A percentile compares a stretch with the other conserved stretches of the same genome.
Evolutionary conservation across 192 early-diverging fungal species (phyloP).

Genomic region (Backusella morwellensis): DNA sequence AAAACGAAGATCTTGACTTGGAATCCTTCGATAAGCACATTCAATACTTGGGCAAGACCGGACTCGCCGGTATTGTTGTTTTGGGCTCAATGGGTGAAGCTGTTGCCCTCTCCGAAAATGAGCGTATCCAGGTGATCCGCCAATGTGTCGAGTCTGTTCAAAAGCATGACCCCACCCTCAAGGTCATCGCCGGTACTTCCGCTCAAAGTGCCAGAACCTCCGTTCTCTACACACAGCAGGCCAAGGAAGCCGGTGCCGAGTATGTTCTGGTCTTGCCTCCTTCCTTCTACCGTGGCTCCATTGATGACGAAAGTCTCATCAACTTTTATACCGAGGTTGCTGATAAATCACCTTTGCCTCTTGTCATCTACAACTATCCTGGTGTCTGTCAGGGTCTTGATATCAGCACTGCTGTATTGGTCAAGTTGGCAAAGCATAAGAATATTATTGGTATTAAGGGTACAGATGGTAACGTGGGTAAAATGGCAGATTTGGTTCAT

Average conservation of each 20-base stretch:
- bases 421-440: slow-evolving; percentile 21
- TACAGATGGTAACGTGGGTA: slow-evolving; percentile 40
- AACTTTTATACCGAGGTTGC: slow-evolving; percentile 26
- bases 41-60: slow-evolving; percentile 28
- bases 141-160: slow-evolving; percentile 14
- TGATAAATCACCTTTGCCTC: slow-evolving; percentile 34
- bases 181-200: slow-evolving; percentile 30
- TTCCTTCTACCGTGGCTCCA: slow-evolving; percentile 29
- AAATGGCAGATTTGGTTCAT: slow-evolving; percentile 31
- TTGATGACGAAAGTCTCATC: slow-evolving; percentile 16
- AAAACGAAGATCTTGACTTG: slow-evolving; percentile 40
- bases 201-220: slow-evolving; percentile 25
- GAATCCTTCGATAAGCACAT: slow-evolving; percentile 34
- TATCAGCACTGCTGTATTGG: slow-evolving; percentile 14
- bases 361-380: slow-evolving; percentile 42
- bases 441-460: slow-evolving; percentile 40
- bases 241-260: slow-evolving; percentile 27
- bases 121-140: slow-evolving; percentile 19
- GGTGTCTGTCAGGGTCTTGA: slow-evolving; percentile 39
- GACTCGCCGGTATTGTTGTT: slow-evolving; percentile 36
- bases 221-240: slow-evolving; percentile 25
- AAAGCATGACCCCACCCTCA: slow-evolving; percentile 22
- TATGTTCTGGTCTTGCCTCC: slow-evolving; percentile 33
- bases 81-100: slow-evolving; percentile 38
- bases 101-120: slow-evolving; percentile 33